Conservation (phyloP, 108 stramenopile genomes). For the Mediolabrus comicus region DNA sequence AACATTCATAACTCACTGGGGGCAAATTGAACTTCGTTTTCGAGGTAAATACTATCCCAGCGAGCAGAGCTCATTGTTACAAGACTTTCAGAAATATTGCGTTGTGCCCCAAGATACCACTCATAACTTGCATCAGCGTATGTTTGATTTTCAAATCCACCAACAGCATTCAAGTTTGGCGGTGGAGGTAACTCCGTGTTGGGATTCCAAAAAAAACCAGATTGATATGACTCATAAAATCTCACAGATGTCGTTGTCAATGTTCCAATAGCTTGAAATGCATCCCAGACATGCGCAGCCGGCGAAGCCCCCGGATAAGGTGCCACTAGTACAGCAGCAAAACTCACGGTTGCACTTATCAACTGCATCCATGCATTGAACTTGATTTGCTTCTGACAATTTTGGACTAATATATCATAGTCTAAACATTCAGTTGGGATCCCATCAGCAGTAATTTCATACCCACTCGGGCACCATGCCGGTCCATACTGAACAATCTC, state of each 20-base stretch:
- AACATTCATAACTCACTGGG: not conserved
- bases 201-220: not conserved
- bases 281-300: too few species aligned
- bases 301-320: too few species aligned
- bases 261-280: not conserved
- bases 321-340: not conserved
- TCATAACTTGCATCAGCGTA: not conserved
- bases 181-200: not conserved
- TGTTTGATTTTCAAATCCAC: not conserved
- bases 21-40: not conserved
- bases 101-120: not conserved
- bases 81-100: not conserved
- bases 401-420: not conserved
- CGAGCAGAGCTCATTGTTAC: not conserved
- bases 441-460: not conserved
- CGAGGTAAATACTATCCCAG: not conserved
- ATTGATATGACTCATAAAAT: too few species aligned
- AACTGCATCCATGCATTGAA: not conserved
- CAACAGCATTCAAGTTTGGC: not conserved
- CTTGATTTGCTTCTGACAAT: not conserved
- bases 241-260: too few species aligned
- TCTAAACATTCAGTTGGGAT: not conserved
- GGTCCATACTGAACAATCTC: not conserved
- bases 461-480: not conserved
- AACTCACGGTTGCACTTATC: not conserved